Conservation (phyloP, 23 red algal genomes). For the Gracilaria domingensis region DNA sequence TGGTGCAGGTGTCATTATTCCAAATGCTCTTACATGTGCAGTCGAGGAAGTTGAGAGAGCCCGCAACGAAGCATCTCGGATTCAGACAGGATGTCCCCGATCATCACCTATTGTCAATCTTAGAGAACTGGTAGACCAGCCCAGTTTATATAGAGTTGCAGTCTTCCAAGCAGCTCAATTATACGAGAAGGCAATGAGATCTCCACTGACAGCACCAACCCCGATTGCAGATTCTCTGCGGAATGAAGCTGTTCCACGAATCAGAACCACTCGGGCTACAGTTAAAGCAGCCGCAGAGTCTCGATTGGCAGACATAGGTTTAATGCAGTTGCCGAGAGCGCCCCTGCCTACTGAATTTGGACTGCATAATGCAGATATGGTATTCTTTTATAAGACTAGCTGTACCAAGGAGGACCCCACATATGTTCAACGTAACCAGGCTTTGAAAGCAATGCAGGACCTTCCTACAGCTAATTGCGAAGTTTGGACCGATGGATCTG, state of each 20-base stretch:
- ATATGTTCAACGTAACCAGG: not conserved
- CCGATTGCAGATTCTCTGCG: not conserved
- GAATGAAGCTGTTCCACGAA: not conserved
- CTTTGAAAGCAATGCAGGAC: not conserved
- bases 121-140: not conserved
- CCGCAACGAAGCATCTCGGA: not conserved
- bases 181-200: slow-evolving; percentile 5
- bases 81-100: not conserved
- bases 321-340: not conserved
- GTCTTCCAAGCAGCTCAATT: not conserved
- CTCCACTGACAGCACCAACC: not conserved
- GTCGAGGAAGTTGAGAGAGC: slow-evolving; percentile 1
- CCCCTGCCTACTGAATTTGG: not conserved
- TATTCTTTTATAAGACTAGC: not conserved
- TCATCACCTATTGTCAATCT: not conserved
- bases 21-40: not conserved
- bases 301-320: not conserved
- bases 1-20: not conserved
- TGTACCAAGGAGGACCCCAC: not conserved
- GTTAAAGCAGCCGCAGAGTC: not conserved
- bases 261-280: no score
- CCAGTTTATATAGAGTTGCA: not conserved
- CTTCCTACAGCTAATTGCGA: not conserved
- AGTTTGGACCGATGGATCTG: not conserved
- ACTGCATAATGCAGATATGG: not conserved